Percentiles rank a stretch among this genome's conserved stretches.
phyloP scores from a whole-genome alignment of 2,329 filamentous ascomycete species.

The Meredithiella fracta region DNA sequence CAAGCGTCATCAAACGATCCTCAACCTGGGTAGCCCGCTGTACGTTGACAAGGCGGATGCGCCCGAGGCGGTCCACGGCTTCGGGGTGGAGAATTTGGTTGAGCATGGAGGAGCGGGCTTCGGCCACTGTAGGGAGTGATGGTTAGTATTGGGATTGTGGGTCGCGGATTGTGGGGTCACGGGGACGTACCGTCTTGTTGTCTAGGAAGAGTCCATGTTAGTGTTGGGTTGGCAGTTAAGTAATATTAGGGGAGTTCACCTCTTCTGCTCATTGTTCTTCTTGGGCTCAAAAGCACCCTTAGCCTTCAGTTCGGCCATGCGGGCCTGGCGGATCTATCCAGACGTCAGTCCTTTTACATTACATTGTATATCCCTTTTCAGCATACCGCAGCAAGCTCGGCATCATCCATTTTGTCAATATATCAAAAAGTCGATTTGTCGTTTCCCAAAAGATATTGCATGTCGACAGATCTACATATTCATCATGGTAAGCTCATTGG shows the following conservation, averaged over 20 bases:
- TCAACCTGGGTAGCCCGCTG: conserved; percentile 79
- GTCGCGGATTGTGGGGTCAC: neutral
- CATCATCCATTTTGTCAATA: conserved; percentile 26
- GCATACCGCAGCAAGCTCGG: conserved; percentile 27
- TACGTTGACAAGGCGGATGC: conserved; percentile 91
- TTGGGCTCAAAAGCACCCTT: conserved; percentile 38
- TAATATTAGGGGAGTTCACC: conserved; percentile 4
- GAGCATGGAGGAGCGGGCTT: conserved; percentile 62
- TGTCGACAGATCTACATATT: neutral
- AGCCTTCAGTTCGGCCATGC: conserved; percentile 82
- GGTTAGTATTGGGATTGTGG: neutral
- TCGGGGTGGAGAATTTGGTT: conserved; percentile 88
- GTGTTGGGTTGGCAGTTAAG: neutral
- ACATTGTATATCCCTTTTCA: neutral
- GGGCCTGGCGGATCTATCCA: conserved; percentile 71
- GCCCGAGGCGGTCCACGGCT: conserved; percentile 79
- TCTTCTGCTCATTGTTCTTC: conserved; percentile 41
- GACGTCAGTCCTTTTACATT: neutral
- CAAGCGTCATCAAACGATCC: conserved; percentile 82
- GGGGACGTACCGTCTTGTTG: conserved; percentile 20
- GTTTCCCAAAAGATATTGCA: neutral
- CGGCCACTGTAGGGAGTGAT: conserved; percentile 26
- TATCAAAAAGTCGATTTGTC: neutral
- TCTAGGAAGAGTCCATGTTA: conserved; percentile 8
- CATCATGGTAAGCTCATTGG: neutral